A percentile compares a stretch with the other conserved stretches of the same genome.
phyloP scores from a whole-genome alignment of 2,329 filamentous ascomycete genomes.

The Scedosporium dehoogii region DNA sequence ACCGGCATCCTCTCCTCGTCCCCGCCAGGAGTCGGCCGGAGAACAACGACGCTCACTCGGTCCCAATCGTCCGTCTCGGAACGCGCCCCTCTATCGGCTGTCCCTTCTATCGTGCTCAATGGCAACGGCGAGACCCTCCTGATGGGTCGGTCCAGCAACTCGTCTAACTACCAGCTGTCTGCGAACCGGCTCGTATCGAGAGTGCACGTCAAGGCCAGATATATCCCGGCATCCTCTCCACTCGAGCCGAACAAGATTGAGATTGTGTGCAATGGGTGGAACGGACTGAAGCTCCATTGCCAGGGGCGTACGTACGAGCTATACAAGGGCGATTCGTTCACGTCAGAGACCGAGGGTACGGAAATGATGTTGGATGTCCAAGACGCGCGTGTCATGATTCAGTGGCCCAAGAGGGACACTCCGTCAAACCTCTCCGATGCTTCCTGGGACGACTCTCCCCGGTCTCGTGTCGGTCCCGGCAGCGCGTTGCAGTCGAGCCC shows the following conservation, averaged over 20 bases:
- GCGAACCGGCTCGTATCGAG: conserved; percentile 88
- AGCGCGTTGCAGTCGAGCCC: conserved; percentile 49
- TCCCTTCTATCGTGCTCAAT: conserved; percentile 73
- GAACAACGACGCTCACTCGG: conserved; percentile 21
- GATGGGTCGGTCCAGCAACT: conserved; percentile 91
- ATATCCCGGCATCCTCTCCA: conserved; percentile 57
- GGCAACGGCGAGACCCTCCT: conserved; percentile 71
- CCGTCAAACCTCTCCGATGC: conserved; percentile 47
- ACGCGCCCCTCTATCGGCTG: conserved; percentile 69
- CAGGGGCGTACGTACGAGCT: conserved; percentile 80
- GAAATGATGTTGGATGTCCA: conserved; percentile 96
- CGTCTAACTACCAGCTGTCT: conserved; percentile 89
- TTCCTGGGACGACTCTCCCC: conserved; percentile 60
- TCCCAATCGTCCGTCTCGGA: conserved; percentile 36
- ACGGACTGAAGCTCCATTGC: conserved; percentile 87
- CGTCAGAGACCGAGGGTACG: conserved; percentile 74
- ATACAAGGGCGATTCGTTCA: conserved; percentile 79
- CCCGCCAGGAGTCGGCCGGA: conserved; percentile 46
- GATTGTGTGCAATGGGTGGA: conserved; percentile 90
- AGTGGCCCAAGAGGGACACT: conserved; percentile 61
- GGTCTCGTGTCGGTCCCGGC: conserved; percentile 22
- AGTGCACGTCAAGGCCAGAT: conserved; percentile 82
- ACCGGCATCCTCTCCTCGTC: conserved; percentile 86
- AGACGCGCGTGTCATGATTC: conserved; percentile 78
- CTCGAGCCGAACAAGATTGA: conserved; percentile 71